Base-by-base conservation (phyloP, 2,329 filamentous ascomycete genomes). In the Trichoderma sp. region DNA sequence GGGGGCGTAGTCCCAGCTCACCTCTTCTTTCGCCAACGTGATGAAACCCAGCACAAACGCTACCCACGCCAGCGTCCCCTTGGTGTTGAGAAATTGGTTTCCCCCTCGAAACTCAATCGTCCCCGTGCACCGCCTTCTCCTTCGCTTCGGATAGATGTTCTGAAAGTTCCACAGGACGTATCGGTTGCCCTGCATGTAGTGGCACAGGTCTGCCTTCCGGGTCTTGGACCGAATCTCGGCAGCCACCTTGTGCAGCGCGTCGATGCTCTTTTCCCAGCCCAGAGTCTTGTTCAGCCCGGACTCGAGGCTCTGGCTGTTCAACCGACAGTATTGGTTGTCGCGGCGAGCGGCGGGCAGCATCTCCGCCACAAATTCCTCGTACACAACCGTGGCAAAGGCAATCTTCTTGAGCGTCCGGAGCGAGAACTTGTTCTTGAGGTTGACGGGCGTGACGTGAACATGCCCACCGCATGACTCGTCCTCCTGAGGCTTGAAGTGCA, bases 121-220 rank as follows among this genome's bases (percentile, higher is more conserved):
- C 0, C 76, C 77, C 9, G 74, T 77, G 51, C 75, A 78, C 50
- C 73, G 67, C 6, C 75, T 75, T 45, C 74, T 77, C 72, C 75
- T 78, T 50, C 75, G 74, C 60, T 74, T 73, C 1, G 76, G 73
- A 58, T 76, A 76, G 65, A 76, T 76, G 66, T 78, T 78, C 63
- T 78, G 74, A 55, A 79, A 78, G 60, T 78, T 78, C 77, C 77
- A 78, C 44, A 78, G 67, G 12, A 78, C 77, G 63, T 78, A 78
- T 19, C 77, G 73, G 67, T 73, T 75, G 9, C 73, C 75, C 69
- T 78, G 77, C 74, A 78, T 78, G 69, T 78, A 77, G 39, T 71
- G 69, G 68, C 70, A 77, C 48, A 78, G 65, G 12, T 76, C 74
- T 26, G 59, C 69, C 70, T 77, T 76, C 15, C 66, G 69, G 26